Evolutionary conservation across 176 grass and related monocot species (phyloP).

Genomic region (Oryza brachyantha): DNA sequence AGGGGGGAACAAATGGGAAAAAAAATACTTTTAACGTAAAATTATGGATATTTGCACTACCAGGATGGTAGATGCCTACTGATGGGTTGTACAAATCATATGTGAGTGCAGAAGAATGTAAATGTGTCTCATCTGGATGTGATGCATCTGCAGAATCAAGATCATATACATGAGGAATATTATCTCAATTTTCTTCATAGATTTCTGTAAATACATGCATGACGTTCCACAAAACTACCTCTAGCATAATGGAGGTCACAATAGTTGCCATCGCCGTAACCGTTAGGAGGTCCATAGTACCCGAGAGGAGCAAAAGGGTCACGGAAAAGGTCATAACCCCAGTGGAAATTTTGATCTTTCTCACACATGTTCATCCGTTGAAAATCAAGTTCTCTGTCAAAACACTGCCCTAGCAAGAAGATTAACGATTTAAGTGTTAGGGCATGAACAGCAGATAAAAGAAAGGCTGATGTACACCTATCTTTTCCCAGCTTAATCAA

Average conservation of each 20-base stretch:
- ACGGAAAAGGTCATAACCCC: constrained; percentile 70
- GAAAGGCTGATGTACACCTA: background rate
- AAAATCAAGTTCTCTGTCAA: constrained; percentile 26
- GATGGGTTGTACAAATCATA: constrained; percentile 67
- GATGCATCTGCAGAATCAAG: constrained; percentile 63
- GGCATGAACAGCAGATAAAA: background rate
- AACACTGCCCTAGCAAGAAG: constrained; percentile 25
- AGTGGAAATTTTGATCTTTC: constrained; percentile 65
- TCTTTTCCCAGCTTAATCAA: background rate
- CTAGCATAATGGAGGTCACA: constrained; percentile 58
- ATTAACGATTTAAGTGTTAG: constrained; percentile 30
- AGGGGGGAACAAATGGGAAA: background rate
- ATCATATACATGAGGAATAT: constrained; percentile 24
- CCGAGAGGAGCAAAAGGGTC: constrained; percentile 51
- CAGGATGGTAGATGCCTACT: constrained; percentile 71
- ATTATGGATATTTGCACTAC: constrained; percentile 48
- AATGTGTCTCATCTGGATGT: constrained; percentile 60
- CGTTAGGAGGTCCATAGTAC: constrained; percentile 52
- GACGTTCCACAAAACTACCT: constrained; percentile 41
- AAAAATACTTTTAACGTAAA: background rate
- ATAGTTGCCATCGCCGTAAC: constrained; percentile 51
- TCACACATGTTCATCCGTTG: constrained; percentile 69
- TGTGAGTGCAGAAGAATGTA: constrained; percentile 57
- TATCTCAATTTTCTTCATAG: background rate
- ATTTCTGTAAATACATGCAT: constrained; percentile 14